Evolutionary conservation across 768 basidiomycete genomes (phyloP), one percentile per base, ranked within the genome.

Genomic region (Boletus speciosus): DNA sequence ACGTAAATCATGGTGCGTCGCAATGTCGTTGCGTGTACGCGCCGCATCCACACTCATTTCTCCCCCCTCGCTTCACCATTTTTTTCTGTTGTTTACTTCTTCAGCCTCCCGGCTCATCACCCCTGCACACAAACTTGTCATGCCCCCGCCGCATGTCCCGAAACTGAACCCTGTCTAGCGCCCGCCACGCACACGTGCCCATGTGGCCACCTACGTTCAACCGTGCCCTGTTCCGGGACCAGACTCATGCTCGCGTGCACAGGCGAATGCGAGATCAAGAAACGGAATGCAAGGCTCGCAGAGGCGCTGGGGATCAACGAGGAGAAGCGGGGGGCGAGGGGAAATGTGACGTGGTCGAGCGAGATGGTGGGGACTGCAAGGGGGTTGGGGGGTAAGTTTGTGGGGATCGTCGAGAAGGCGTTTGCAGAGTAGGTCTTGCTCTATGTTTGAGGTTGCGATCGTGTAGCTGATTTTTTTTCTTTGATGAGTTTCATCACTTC

Each of bases 271-370:
- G 77, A 75, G 36, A 76, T 93, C 47, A 89, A 86, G 41, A 90
- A 95, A 66, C 81, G 97, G 11, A 98, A 97, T 61, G 90, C 86
- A 0, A 75, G 83, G 35, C 72, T 99, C 8, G 97, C 97, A 1
- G 93, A 94, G 37, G 97, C 97, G 2, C 72, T 99, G 5, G 94
- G 95, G 0, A 96, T 98, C 63, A 85, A 74, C 37, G 69, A 79
- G 15, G 78, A 83, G 41, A 71, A 67, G 7, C 72, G 76, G 16
- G 79, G 75, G 5, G 11, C 37, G 8, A 16, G 69, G 71, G 56
- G 63, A 54, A 71, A 72, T 47, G 79, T 78, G 46, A 74, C 71
- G 5, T 96, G 90, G 67, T 69, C 71, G 21, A 78, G 84, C 3
- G 88, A 91, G 40, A 63, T 95, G 21, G 68, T 83, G 2, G 71